These are phyloP conservation scores for Pezicula carpinea DNA, from an alignment of 2,329 filamentous ascomycete species.

Conservation along the genomic window DNA sequence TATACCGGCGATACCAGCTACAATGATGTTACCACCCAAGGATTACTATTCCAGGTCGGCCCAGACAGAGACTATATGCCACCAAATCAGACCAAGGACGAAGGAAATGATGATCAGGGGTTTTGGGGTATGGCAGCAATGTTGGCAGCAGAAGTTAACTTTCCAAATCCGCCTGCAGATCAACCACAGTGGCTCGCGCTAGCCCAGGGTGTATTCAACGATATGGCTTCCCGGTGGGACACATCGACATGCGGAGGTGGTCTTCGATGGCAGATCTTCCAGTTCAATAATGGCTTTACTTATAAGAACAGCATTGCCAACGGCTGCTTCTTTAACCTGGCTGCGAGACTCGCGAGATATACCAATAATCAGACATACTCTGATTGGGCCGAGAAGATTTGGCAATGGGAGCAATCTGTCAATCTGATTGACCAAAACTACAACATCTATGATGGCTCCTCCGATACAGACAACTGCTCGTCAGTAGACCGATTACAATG, in stretches of 20 bases:
- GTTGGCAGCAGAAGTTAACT: constrained; percentile 64
- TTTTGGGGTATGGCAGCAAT: constrained; percentile 70
- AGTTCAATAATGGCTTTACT: constrained; percentile 75
- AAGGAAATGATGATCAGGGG: constrained; percentile 71
- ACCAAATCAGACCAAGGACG: constrained; percentile 59
- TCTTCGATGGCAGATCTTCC: constrained; percentile 78
- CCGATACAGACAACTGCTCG: constrained; percentile 51
- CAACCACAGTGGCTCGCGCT: constrained; percentile 65
- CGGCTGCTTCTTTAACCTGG: constrained; percentile 56
- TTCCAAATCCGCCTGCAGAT: constrained; percentile 47
- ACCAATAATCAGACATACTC: constrained; percentile 75
- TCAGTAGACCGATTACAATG: constrained; percentile 57
- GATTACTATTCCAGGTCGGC: constrained; percentile 69
- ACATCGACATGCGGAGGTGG: constrained; percentile 64
- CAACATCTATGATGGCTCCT: constrained; percentile 57
- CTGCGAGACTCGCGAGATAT: constrained; percentile 66
- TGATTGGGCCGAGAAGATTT: constrained; percentile 70
- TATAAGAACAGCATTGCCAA: constrained; percentile 67
- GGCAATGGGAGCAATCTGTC: constrained; percentile 60
- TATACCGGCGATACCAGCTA: constrained; percentile 70
- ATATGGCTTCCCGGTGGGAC: constrained; percentile 70
- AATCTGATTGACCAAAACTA: constrained; percentile 55
- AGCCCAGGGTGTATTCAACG: constrained; percentile 76
- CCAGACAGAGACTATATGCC: constrained; percentile 73
- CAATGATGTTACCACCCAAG: constrained; percentile 62